Evolutionary conservation across 2,329 filamentous ascomycete genomes (phyloP).

Genomic region (Cordyceps pruinosa): DNA sequence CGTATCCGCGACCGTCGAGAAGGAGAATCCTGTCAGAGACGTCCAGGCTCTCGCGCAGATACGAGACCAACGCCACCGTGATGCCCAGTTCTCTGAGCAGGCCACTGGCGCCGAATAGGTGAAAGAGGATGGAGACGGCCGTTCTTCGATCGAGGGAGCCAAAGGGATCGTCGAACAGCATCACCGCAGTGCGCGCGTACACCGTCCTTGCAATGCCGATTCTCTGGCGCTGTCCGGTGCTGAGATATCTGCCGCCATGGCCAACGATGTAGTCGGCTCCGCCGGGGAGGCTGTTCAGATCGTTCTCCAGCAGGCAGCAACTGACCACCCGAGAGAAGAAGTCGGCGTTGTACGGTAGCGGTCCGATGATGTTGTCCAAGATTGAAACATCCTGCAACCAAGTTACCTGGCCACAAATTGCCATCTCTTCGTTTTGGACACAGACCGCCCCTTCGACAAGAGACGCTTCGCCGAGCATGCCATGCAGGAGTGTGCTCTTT

Average conservation of each 20-base stretch:
- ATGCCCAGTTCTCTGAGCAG: constrained; percentile 7
- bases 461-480: constrained; percentile 6
- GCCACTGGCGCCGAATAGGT: constrained; percentile 3
- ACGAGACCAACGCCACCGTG: constrained; percentile 1
- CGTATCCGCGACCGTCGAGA: constrained; percentile 4
- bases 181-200: constrained; percentile 2
- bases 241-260: neutral
- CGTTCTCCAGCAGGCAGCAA: neutral
- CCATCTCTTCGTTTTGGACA: constrained; percentile 1
- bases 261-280: constrained; percentile 1
- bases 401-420: constrained; percentile 1
- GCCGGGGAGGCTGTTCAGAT: neutral
- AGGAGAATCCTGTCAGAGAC: constrained; percentile 6
- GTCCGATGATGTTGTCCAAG: constrained; percentile 6
- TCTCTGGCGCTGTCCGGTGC: neutral
- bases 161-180: constrained; percentile 10
- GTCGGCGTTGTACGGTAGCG: constrained; percentile 2
- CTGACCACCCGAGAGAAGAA: neutral
- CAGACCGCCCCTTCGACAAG: constrained; percentile 2
- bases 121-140: constrained; percentile 7
- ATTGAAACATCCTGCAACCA: constrained; percentile 6
- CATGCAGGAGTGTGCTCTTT: constrained; percentile 4
- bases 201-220: constrained; percentile 7
- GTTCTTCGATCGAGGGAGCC: constrained; percentile 1
- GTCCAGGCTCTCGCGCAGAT: constrained; percentile 4